Evolutionary conservation across 2,329 filamentous ascomycete species (phyloP).

Genomic region (Colletotrichum cordylinicola): DNA sequence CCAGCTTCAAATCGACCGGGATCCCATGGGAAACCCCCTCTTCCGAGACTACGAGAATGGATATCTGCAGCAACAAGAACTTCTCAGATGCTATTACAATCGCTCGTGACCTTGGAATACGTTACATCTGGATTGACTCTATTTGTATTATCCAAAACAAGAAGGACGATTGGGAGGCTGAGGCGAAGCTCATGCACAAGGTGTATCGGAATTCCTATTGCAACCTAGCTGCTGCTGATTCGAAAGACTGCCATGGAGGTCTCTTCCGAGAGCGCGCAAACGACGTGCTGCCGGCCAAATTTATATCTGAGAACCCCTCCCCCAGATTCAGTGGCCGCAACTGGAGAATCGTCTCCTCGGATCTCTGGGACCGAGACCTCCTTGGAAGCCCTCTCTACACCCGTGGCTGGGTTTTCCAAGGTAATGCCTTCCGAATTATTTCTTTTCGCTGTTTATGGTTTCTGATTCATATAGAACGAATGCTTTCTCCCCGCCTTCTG

Average conservation of each 20-base stretch:
- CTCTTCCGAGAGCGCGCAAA: neutral
- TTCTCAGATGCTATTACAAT: conserved; percentile 26
- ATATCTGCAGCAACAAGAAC: conserved; percentile 4
- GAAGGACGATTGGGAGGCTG: conserved; percentile 20
- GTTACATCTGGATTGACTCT: conserved; percentile 7
- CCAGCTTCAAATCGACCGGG: no score
- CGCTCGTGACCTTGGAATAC: conserved; percentile 27
- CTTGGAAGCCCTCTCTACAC: neutral
- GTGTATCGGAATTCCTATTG: conserved; percentile 17
- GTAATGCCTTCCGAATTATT: no score
- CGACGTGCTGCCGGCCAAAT: neutral
- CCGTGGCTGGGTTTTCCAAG: conserved; percentile 14
- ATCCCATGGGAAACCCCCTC: neutral
- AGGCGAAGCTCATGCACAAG: conserved; percentile 18
- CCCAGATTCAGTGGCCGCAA: neutral
- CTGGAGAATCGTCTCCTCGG: neutral
- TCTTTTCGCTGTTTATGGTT: no score
- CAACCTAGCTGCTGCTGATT: conserved; percentile 23
- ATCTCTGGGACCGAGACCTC: neutral
- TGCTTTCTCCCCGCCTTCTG: conserved; percentile 26
- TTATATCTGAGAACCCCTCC: neutral
- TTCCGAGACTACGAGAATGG: neutral
- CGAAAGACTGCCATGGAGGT: neutral
- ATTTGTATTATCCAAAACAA: conserved; percentile 29
- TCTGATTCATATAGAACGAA: no score